Evolutionary conservation across 805 yeast genomes (phyloP).

Genomic region (Lachancea sp.): DNA sequence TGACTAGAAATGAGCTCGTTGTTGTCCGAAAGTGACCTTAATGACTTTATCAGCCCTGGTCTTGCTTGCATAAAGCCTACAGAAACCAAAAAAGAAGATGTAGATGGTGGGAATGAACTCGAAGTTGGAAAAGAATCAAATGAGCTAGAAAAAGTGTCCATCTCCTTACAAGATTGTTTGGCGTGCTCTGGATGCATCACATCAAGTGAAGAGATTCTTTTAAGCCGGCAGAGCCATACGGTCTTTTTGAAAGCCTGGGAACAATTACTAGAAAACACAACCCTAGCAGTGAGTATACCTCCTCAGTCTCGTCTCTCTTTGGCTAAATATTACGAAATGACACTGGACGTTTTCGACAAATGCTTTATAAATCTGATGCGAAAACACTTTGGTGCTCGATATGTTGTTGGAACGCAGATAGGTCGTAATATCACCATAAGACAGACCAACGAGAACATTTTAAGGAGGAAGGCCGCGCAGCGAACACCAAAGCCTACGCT

Average conservation of each 20-base stretch:
- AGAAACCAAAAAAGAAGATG: slow-evolving; percentile 28
- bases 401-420: slow-evolving; percentile 77
- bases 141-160: slow-evolving; percentile 70
- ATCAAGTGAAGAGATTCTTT: slow-evolving; percentile 90
- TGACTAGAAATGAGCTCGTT: slow-evolving; percentile 65
- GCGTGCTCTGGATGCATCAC: slow-evolving; percentile 98
- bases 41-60: slow-evolving; percentile 92
- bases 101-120: slow-evolving; percentile 34
- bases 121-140: slow-evolving; percentile 62
- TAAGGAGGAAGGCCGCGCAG: slow-evolving; percentile 13
- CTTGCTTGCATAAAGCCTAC: slow-evolving; percentile 91
- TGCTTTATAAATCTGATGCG: slow-evolving; percentile 53
- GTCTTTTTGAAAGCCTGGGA: slow-evolving; percentile 61
- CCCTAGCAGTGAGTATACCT: slow-evolving; percentile 69
- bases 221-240: slow-evolving; percentile 83
- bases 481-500: slow-evolving; percentile 42
- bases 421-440: slow-evolving; percentile 66
- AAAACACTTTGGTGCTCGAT: slow-evolving; percentile 52
- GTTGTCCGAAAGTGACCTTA: slow-evolving; percentile 81
- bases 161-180: slow-evolving; percentile 83
- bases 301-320: slow-evolving; percentile 84
- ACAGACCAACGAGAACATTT: slow-evolving; percentile 40
- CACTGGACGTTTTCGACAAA: slow-evolving; percentile 53
- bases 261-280: slow-evolving; percentile 30
- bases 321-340: slow-evolving; percentile 54